phyloP scores from a whole-genome alignment of 2,329 filamentous ascomycete species.

The Fusarium stilboides region DNA sequence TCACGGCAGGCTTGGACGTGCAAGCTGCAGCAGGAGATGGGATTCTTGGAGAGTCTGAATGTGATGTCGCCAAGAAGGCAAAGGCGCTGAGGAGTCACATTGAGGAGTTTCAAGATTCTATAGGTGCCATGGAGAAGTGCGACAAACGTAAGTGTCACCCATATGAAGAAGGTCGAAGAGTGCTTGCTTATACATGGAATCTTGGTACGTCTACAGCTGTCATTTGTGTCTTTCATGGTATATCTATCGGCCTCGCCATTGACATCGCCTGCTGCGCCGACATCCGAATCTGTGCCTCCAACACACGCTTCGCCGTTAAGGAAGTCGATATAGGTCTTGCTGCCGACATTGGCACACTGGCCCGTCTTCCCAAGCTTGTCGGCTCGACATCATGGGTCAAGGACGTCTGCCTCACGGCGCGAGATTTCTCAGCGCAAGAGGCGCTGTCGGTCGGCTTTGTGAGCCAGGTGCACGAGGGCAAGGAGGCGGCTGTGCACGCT shows the following conservation, averaged over 20 bases:
- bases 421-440: conserved; percentile 78
- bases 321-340: conserved; percentile 88
- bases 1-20: conserved; percentile 89
- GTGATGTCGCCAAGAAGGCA: conserved; percentile 77
- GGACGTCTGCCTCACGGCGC: conserved; percentile 80
- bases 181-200: conserved; percentile 32
- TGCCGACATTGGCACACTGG: conserved; percentile 83
- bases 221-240: conserved; percentile 84
- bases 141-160: conserved; percentile 79
- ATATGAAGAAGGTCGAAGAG: neutral
- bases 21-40: conserved; percentile 73
- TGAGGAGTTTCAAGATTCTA: conserved; percentile 83
- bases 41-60: conserved; percentile 56
- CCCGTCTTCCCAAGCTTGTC: conserved; percentile 80
- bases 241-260: conserved; percentile 83
- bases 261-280: conserved; percentile 81
- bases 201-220: conserved; percentile 70
- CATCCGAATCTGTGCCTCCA: conserved; percentile 74
- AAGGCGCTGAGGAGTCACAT: conserved; percentile 77
- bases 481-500: conserved; percentile 73
- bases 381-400: conserved; percentile 83
- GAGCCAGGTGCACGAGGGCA: conserved; percentile 73
- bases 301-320: conserved; percentile 78
- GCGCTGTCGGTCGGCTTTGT: conserved; percentile 80
- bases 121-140: conserved; percentile 84